Conservation (phyloP, 768 basidiomycete species). For the Dioszegia hungarica region DNA sequence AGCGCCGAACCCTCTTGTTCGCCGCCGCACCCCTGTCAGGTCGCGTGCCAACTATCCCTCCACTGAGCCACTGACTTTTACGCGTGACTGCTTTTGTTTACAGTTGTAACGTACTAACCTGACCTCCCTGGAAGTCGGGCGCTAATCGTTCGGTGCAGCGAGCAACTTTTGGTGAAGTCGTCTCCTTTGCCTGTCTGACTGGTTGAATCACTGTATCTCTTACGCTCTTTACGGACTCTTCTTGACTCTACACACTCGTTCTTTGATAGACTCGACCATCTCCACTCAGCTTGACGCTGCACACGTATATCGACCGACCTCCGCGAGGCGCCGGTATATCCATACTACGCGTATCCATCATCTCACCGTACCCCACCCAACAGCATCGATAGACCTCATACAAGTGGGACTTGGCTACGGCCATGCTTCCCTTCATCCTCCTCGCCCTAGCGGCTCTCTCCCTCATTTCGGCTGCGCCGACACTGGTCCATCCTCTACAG, state of each 20-base stretch:
- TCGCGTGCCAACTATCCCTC: neutral
- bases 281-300: neutral
- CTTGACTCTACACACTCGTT: neutral
- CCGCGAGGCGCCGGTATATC: conserved; percentile 2
- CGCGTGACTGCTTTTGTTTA: too few species aligned
- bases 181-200: too few species aligned
- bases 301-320: conserved; percentile 3
- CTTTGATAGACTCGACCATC: conserved; percentile 8
- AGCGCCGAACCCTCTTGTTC: neutral
- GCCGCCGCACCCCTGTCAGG: neutral
- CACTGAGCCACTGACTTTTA: neutral
- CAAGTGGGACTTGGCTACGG: conserved; percentile 5
- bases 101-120: too few species aligned
- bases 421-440: conserved; percentile 19
- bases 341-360: neutral
- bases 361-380: neutral
- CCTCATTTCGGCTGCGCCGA: conserved; percentile 31
- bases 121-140: too few species aligned
- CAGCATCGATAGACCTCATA: neutral
- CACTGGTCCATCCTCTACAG: conserved; percentile 59
- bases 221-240: neutral
- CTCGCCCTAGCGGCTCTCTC: conserved; percentile 19
- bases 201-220: too few species aligned
- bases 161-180: too few species aligned
- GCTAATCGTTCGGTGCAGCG: too few species aligned